These are phyloP conservation scores for Pulveroboletus ravenelii DNA, from an alignment of 768 basidiomycete genomes.

Conservation along the genomic window DNA sequence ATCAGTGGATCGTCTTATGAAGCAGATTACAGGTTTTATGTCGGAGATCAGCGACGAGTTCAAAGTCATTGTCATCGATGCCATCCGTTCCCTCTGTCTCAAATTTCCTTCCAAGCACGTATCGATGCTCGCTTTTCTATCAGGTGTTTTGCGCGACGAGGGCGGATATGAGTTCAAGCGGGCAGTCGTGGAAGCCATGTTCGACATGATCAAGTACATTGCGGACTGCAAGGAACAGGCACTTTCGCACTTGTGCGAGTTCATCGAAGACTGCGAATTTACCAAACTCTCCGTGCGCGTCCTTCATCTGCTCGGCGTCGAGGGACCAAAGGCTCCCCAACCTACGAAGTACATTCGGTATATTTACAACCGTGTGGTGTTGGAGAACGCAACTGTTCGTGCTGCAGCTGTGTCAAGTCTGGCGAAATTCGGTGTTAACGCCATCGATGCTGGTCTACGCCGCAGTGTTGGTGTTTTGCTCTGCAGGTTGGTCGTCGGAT, in stretches of 20 bases:
- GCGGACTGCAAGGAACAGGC: conserved; percentile 95
- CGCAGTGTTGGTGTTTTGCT: conserved; percentile 86
- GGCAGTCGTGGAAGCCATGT: conserved; percentile 97
- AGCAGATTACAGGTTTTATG: conserved; percentile 99
- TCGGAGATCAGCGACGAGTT: conserved; percentile 99
- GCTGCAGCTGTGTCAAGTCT: conserved; percentile 93
- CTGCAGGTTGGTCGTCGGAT: conserved; percentile 52
- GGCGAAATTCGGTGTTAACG: conserved; percentile 95
- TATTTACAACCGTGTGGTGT: conserved; percentile 98
- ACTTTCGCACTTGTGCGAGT: conserved; percentile 96
- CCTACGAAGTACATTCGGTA: conserved; percentile 98
- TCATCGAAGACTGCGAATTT: conserved; percentile 99
- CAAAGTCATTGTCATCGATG: conserved; percentile 99
- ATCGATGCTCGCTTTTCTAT: conserved; percentile 96
- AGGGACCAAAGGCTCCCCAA: conserved; percentile 94
- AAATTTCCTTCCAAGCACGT: conserved; percentile 98
- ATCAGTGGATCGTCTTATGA: conserved; percentile 97
- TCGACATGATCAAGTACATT: conserved; percentile 99
- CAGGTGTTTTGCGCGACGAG: conserved; percentile 94
- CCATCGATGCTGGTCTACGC: conserved; percentile 69
- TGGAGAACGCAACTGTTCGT: conserved; percentile 96
- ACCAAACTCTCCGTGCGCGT: conserved; percentile 98
- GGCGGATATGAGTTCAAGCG: conserved; percentile 99
- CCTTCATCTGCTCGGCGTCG: conserved; percentile 89
- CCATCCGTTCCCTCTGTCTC: conserved; percentile 95